Base-by-base conservation (phyloP, 805 yeast genomes). In the Candida xiaguanensis region DNA sequence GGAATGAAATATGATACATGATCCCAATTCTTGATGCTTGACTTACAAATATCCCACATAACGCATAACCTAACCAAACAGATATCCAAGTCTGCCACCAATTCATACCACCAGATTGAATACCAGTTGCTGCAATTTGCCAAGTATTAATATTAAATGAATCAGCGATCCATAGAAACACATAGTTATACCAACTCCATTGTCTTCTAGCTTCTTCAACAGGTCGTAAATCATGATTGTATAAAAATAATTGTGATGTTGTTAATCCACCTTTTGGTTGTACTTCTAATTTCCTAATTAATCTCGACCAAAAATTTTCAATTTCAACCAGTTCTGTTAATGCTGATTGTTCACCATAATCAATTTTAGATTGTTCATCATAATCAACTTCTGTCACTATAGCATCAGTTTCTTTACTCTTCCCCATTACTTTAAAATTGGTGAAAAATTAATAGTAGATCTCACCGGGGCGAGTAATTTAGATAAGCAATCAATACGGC, bases 41-140 rank as follows among this genome's bases (percentile, higher is more conserved):
- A 4, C 77, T 74, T 23, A 89, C 82, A 50, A 87, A 85, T 1
- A 73, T 49, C 43, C 85, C 93, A 45, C 85, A 78, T 34, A 85
- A 61, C 14, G 71, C 54, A 59, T 88, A 88, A 5, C 96, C 96
- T n/a, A 88, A 46, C 93, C 95, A 86, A 18, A 88, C 93, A 1
- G 93, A 77, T 28, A 88, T 64, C 95, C 95, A 88, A 8, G 85
- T 80, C 56, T 82, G 89, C 95, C 95, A 88, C 95, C 95, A 87
- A 13, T 82, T 75, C 61, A 88, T 65, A 8, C 93, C 93, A 17
- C 80, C 77, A 37, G 71, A 68, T 41, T 84, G 82, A 25, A 67
- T 61, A 51, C 95, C 95, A 0, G 95, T 84, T 8, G 91, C 80
- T 2, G 95, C 95, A 50, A 88, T 86, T 66, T 85, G 89, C 88